These are phyloP conservation scores for Anthracocystis setariae DNA, from an alignment of 1,284 basidiomycete species.

Conservation along the genomic window DNA sequence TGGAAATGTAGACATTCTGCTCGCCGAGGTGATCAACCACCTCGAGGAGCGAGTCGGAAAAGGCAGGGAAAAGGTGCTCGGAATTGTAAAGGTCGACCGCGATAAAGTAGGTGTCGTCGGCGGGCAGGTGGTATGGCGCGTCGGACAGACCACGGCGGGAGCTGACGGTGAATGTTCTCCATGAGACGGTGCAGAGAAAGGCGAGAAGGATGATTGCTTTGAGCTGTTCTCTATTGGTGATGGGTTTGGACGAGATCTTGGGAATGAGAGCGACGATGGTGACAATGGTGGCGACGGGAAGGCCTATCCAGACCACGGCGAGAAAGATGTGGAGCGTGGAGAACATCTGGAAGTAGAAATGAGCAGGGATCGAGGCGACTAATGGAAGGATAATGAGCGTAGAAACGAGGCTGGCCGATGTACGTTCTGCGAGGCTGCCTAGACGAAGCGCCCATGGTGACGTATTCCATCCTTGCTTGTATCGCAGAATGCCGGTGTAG, in stretches of 20 bases:
- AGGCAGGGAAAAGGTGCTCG: constrained; percentile 53
- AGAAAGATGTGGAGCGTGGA: constrained; percentile 34
- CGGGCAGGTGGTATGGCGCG: not conserved
- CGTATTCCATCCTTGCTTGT: constrained; percentile 19
- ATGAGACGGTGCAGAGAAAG: constrained; percentile 17
- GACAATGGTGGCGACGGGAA: constrained; percentile 14
- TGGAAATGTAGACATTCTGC: constrained; percentile 72
- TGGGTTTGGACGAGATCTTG: not conserved
- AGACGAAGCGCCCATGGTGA: constrained; percentile 24
- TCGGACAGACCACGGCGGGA: constrained; percentile 12
- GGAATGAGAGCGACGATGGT: constrained; percentile 8
- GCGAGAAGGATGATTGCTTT: constrained; percentile 17
- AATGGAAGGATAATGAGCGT: constrained; percentile 18
- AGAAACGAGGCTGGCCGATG: constrained; percentile 20
- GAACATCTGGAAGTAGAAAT: constrained; percentile 36
- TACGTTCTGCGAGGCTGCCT: constrained; percentile 15
- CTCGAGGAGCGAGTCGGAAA: constrained; percentile 34
- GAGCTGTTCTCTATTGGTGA: constrained; percentile 9
- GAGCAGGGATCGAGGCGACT: constrained; percentile 18
- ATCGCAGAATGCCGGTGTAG: not conserved
- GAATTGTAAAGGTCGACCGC: constrained; percentile 55
- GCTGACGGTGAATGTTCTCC: constrained; percentile 26
- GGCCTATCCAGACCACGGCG: constrained; percentile 29
- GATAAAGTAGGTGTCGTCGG: constrained; percentile 44
- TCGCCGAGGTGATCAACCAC: constrained; percentile 68